Conservation (phyloP, 495 filamentous ascomycete species). For the Chaetomium fimeti region DNA sequence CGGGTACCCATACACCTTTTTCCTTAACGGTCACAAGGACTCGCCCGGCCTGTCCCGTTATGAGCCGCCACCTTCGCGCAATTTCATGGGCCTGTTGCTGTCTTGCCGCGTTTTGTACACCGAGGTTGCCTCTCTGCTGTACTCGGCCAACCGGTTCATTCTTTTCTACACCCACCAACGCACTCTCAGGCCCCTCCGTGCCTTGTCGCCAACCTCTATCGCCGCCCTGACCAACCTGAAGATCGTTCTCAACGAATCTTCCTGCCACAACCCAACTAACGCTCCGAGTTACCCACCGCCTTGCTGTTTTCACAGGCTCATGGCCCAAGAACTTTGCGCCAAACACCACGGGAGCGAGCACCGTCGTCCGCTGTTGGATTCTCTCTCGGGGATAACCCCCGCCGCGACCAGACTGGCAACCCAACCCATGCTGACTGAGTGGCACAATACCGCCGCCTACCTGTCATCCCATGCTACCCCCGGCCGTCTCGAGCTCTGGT, state of each 20-base stretch:
- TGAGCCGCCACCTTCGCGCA: constrained; percentile 17
- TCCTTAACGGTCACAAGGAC: constrained; percentile 13
- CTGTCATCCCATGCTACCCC: constrained; percentile 13
- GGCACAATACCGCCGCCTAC: constrained; percentile 10
- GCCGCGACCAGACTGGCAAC: constrained; percentile 7
- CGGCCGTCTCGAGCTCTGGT: constrained; percentile 17
- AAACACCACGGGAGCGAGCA: neutral
- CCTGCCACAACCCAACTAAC: constrained; percentile 9
- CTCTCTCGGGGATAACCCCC: neutral
- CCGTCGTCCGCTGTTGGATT: constrained; percentile 1
- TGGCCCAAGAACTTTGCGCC: neutral
- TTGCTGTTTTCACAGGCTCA: neutral
- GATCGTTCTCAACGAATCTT: constrained; percentile 19
- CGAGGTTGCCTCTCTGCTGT: constrained; percentile 16
- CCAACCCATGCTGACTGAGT: constrained; percentile 18
- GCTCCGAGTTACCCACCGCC: neutral
- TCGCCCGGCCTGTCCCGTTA: neutral
- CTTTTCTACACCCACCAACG: constrained; percentile 11
- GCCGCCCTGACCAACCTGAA: constrained; percentile 22
- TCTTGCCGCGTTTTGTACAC: constrained; percentile 18
- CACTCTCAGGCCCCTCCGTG: constrained; percentile 14
- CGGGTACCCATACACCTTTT: constrained; percentile 15
- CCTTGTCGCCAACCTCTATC: constrained; percentile 11
- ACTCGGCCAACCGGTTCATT: constrained; percentile 22
- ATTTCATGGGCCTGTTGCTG: constrained; percentile 20